Evolutionary conservation across 805 yeast species (phyloP).

Genomic region (Priceomyces haplophilus): DNA sequence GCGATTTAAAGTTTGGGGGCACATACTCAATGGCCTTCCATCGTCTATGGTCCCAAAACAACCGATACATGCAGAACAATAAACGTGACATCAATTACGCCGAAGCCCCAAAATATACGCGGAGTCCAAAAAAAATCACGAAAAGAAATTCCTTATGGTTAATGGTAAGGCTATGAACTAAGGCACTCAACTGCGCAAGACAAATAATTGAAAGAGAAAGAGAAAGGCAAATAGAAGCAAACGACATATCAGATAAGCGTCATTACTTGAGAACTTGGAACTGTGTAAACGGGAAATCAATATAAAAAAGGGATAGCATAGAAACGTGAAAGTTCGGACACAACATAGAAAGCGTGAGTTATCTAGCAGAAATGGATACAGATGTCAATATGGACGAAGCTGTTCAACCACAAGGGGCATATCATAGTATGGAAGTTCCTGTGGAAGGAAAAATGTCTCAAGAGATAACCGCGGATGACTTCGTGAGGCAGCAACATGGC

Average conservation of each 20-base stretch:
- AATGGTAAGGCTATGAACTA: background rate
- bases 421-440: background rate
- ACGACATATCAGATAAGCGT: background rate
- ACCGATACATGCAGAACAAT: background rate
- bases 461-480: background rate
- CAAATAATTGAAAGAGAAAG: background rate
- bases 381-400: conserved; percentile 3
- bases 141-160: conserved; percentile 4
- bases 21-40: too few species aligned
- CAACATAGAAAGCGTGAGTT: background rate
- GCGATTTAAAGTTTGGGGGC: too few species aligned
- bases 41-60: too few species aligned
- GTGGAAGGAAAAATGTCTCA: background rate
- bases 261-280: background rate
- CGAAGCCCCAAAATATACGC: conserved; percentile 4
- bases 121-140: conserved; percentile 2
- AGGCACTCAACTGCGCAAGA: background rate
- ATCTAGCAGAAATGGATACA: conserved; percentile 2
- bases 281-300: conserved; percentile 1
- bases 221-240: background rate
- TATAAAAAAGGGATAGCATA: background rate
- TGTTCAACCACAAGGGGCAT: background rate
- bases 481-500: background rate
- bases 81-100: background rate
- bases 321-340: background rate